Conservation (phyloP, 2,329 filamentous ascomycete species). For the Ampelomyces quisqualis region DNA sequence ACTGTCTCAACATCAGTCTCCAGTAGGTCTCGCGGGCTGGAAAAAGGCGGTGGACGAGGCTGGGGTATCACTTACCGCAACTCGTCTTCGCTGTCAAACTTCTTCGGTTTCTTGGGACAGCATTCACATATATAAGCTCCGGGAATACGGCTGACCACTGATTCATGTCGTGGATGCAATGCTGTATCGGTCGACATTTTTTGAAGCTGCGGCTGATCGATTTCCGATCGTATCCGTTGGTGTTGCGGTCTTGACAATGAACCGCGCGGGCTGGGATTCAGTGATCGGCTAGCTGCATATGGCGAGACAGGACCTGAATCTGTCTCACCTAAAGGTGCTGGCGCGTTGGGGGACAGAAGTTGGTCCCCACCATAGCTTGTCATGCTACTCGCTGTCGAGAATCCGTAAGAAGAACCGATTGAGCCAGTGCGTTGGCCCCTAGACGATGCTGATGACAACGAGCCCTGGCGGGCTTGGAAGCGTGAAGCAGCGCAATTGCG, state of each 20-base stretch:
- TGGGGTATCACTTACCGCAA: conserved; percentile 65
- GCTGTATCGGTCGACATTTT: conserved; percentile 53
- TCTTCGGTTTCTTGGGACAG: conserved; percentile 95
- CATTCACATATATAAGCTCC: conserved; percentile 80
- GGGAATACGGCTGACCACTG: conserved; percentile 53
- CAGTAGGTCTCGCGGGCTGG: conserved; percentile 8
- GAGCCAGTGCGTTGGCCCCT: conserved; percentile 61
- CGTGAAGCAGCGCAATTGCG: conserved; percentile 56
- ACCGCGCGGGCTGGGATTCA: conserved; percentile 47
- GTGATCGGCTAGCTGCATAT: conserved; percentile 52
- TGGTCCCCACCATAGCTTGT: conserved; percentile 65
- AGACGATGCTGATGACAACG: conserved; percentile 64
- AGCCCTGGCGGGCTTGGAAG: conserved; percentile 60
- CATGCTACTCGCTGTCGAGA: conserved; percentile 63
- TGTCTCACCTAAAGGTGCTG: conserved; percentile 60
- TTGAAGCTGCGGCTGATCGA: conserved; percentile 42
- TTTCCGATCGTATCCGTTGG: conserved; percentile 47
- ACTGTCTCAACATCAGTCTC: conserved; percentile 51
- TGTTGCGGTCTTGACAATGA: conserved; percentile 44
- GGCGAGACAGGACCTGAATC: conserved; percentile 57
- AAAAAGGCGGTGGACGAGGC: conserved; percentile 30
- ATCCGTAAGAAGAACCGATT: conserved; percentile 60
- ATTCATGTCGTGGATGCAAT: conserved; percentile 51
- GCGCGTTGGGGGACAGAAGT: conserved; percentile 59
- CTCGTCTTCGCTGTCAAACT: conserved; percentile 83